Conservation (phyloP, 805 yeast genomes). For the Maudiozyma serrabonitensis region DNA sequence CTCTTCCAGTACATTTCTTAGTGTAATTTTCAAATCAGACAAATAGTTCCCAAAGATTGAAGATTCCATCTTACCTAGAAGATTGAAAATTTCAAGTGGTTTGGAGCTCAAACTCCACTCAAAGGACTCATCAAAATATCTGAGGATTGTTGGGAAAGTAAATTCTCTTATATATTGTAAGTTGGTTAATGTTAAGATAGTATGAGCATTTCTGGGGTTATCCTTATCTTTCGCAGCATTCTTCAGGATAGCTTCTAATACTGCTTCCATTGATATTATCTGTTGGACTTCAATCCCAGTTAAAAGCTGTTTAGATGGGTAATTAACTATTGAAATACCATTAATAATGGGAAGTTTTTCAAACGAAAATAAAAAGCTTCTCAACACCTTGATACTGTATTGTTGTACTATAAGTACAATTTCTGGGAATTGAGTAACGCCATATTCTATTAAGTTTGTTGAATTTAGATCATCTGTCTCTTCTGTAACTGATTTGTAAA, state of each 20-base stretch:
- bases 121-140: slow-evolving; percentile 42
- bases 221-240: slow-evolving; percentile 35
- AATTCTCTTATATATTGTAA: slow-evolving; percentile 37
- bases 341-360: slow-evolving; percentile 29
- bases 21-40: slow-evolving; percentile 36
- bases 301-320: slow-evolving; percentile 30
- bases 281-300: slow-evolving; percentile 35
- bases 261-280: slow-evolving; percentile 36
- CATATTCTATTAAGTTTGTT: slow-evolving; percentile 14
- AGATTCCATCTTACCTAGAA: slow-evolving; percentile 40
- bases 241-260: slow-evolving; percentile 34
- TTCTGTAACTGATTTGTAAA: slow-evolving; percentile 19
- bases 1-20: slow-evolving; percentile 36
- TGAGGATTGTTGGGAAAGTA: slow-evolving; percentile 41
- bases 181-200: slow-evolving; percentile 46
- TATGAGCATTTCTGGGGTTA: slow-evolving; percentile 34
- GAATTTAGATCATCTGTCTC: slow-evolving; percentile 1
- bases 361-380: slow-evolving; percentile 27
- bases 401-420: slow-evolving; percentile 29
- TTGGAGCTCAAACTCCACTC: slow-evolving; percentile 36
- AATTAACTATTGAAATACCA: slow-evolving; percentile 29
- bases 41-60: slow-evolving; percentile 47
- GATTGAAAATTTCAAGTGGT: slow-evolving; percentile 35
- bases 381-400: slow-evolving; percentile 26
- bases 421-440: slow-evolving; percentile 32